phyloP scores from a whole-genome alignment of 805 yeast genomes.

The baker's yeast (Saccharomyces cerevisiae) region DNA sequence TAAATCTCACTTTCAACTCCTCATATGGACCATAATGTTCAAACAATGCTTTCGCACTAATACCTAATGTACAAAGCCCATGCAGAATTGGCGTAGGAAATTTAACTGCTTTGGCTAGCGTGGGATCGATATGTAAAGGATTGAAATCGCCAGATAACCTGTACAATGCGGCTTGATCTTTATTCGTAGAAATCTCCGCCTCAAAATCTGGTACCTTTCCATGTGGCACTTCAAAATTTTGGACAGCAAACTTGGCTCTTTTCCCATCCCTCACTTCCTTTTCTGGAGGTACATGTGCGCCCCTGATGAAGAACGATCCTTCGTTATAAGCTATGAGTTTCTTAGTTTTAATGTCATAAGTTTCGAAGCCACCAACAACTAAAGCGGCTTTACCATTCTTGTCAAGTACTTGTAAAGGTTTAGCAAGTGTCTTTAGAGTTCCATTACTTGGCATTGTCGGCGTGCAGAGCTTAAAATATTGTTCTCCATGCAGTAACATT shows the following conservation, averaged over 20 bases:
- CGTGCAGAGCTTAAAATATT: slow-evolving; percentile 60
- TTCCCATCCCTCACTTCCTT: slow-evolving; percentile 40
- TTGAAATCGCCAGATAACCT: slow-evolving; percentile 90
- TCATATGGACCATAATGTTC: slow-evolving; percentile 75
- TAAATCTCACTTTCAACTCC: slow-evolving; percentile 84
- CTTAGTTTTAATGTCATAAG: slow-evolving; percentile 60
- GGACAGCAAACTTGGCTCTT: slow-evolving; percentile 53
- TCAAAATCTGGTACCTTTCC: slow-evolving; percentile 58
- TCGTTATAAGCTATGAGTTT: slow-evolving; percentile 70
- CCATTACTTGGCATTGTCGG: slow-evolving; percentile 63
- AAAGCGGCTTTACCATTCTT: slow-evolving; percentile 79
- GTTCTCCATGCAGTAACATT: slow-evolving; percentile 90
- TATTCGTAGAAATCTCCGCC: slow-evolving; percentile 46
- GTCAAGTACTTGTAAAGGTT: slow-evolving; percentile 68
- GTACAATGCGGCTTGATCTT: slow-evolving; percentile 80
- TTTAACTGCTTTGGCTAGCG: slow-evolving; percentile 77
- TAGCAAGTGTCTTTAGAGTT: slow-evolving; percentile 48
- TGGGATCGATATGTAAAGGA: slow-evolving; percentile 92
- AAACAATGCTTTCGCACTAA: slow-evolving; percentile 62
- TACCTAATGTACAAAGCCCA: slow-evolving; percentile 84
- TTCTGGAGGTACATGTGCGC: slow-evolving; percentile 47
- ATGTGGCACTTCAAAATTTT: slow-evolving; percentile 53
- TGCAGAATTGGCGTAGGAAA: slow-evolving; percentile 84
- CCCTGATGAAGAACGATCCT: slow-evolving; percentile 77
- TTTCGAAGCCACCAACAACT: slow-evolving; percentile 63